phyloP scores from a whole-genome alignment of 139 green algal species.

The Parachlorella kessleri region DNA sequence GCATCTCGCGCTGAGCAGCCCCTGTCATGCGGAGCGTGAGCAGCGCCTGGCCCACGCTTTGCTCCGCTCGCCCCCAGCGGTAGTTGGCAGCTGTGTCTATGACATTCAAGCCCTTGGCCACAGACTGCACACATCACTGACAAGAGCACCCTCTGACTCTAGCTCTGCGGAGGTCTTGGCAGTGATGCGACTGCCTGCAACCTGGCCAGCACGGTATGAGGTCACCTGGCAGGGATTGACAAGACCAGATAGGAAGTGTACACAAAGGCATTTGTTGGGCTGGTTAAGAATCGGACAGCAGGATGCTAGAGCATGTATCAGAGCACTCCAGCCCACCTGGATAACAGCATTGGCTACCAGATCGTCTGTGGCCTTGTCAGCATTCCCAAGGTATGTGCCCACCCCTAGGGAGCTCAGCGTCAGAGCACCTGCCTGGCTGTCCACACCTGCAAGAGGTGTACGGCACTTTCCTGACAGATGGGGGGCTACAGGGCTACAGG shows the following conservation, averaged over 20 bases:
- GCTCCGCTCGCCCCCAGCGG: conserved; percentile 53
- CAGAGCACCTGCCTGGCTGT: conserved; percentile 29
- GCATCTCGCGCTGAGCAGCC: conserved; percentile 49
- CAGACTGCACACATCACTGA: conserved; percentile 45
- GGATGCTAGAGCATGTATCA: no score
- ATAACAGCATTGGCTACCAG: conserved; percentile 35
- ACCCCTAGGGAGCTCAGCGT: conserved; percentile 60
- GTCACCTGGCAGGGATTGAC: no score
- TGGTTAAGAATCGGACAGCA: no score
- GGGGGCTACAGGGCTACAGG: background rate
- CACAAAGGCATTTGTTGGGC: no score
- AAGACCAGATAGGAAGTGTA: no score
- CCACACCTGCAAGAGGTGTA: conserved; percentile 21
- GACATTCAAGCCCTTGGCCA: conserved; percentile 68
- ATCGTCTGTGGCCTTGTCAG: conserved; percentile 64
- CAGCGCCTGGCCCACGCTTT: conserved; percentile 54
- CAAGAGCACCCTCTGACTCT: no score
- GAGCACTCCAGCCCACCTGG: no score
- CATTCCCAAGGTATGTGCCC: conserved; percentile 74
- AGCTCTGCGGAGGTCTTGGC: no score
- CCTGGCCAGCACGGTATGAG: no score
- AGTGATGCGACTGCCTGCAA: no score
- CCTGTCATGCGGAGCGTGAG: conserved; percentile 24
- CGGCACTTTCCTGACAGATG: background rate
- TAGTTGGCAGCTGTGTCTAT: conserved; percentile 84